A percentile compares a stretch with the other conserved stretches of the same genome.
phyloP scores from a whole-genome alignment of 225 moss, liverwort and hornwort genomes.

The Polytrichum formosum region DNA sequence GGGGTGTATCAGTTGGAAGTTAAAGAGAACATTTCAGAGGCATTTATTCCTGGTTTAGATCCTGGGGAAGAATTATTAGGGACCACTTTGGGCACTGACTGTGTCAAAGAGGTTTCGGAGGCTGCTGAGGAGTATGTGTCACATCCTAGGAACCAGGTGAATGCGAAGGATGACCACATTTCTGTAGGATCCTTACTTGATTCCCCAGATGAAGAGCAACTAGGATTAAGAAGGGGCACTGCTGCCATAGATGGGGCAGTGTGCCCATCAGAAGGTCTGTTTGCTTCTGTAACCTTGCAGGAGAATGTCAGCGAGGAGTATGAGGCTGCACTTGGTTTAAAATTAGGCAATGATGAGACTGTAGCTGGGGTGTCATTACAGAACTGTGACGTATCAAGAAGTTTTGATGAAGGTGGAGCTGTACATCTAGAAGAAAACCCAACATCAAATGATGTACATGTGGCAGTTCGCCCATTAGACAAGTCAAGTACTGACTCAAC shows the following conservation, averaged over 20 bases:
- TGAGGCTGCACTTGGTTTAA: constrained; percentile 52
- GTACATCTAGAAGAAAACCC: constrained; percentile 12
- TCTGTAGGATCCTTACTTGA: constrained; percentile 11
- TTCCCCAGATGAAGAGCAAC: constrained; percentile 24
- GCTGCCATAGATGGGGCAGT: constrained; percentile 16
- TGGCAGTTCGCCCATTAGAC: constrained; percentile 16
- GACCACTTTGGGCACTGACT: constrained; percentile 7
- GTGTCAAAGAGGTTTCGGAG: constrained; percentile 13
- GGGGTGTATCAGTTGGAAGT: too few species aligned
- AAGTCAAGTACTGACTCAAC: constrained; percentile 9
- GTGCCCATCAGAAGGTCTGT: constrained; percentile 24
- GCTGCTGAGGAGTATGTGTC: constrained; percentile 12
- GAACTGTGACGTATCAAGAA: constrained; percentile 14
- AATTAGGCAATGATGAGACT: constrained; percentile 31
- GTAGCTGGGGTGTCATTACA: constrained; percentile 15
- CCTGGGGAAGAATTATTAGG: constrained; percentile 13
- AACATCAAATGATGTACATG: constrained; percentile 9
- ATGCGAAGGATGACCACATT: constrained; percentile 12
- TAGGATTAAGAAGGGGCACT: constrained; percentile 24
- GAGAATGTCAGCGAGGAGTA: constrained; percentile 32
- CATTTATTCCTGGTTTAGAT: constrained; percentile 15
- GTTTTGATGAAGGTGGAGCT: constrained; percentile 11
- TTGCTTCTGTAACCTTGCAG: constrained; percentile 19
- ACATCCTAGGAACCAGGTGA: constrained; percentile 15
- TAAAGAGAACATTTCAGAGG: too few species aligned